Evolutionary conservation across 2,329 filamentous ascomycete species (phyloP).

Genomic region (Neopestalotiopsis rosae): DNA sequence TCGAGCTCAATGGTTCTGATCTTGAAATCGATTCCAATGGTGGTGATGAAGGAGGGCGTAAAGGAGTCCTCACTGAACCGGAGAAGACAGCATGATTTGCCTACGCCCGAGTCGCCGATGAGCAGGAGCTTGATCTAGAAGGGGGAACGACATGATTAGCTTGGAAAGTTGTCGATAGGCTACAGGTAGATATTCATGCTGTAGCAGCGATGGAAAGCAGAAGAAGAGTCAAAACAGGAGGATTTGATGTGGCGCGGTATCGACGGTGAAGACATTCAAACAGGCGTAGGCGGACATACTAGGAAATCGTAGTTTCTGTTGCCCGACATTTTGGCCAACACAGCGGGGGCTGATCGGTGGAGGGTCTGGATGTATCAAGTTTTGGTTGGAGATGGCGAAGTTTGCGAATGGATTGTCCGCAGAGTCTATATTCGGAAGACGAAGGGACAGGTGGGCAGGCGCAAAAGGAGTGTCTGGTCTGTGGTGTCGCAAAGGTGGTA

Average conservation of each 20-base stretch:
- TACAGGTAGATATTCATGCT: not conserved
- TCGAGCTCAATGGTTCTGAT: constrained; percentile 99
- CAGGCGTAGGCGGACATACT: constrained; percentile 60
- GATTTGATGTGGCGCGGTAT: not conserved
- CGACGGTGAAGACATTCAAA: not conserved
- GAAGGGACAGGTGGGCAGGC: not conserved
- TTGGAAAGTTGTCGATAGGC: constrained; percentile 22
- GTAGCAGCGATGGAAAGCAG: not conserved
- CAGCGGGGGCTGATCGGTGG: constrained; percentile 22
- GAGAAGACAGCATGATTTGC: constrained; percentile 95
- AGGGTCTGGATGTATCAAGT: constrained; percentile 23
- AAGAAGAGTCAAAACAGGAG: not conserved
- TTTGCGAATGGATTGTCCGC: not conserved
- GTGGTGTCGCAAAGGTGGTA: not conserved
- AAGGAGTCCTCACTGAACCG: constrained; percentile 98
- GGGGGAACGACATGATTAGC: constrained; percentile 7
- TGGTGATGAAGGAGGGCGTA: constrained; percentile 97
- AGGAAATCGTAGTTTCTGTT: constrained; percentile 99
- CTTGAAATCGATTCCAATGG: constrained; percentile 99
- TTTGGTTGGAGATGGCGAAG: constrained; percentile 22
- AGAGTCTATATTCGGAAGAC: not conserved
- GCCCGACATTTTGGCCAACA: constrained; percentile 75
- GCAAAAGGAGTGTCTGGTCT: not conserved
- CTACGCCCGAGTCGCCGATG: constrained; percentile 95
- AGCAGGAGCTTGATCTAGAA: constrained; percentile 91